These are phyloP conservation scores for Grosmannia serpens DNA, from an alignment of 2,329 filamentous ascomycete genomes.

Conservation along the genomic window DNA sequence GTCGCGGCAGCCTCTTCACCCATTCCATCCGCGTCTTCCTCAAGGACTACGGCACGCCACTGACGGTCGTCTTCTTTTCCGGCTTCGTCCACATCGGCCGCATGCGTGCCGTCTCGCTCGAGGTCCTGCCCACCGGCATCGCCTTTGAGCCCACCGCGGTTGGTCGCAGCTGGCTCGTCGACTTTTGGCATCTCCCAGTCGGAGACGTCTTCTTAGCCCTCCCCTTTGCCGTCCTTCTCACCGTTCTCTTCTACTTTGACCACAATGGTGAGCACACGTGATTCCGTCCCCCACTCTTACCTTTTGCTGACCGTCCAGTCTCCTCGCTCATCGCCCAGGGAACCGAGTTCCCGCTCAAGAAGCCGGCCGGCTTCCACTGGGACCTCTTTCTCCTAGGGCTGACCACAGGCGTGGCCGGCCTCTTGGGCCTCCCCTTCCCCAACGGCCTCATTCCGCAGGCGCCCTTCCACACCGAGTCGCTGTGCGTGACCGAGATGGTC, in stretches of 20 bases:
- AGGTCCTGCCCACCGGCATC: constrained; percentile 61
- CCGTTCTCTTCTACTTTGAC: constrained; percentile 81
- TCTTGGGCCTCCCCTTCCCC: constrained; percentile 68
- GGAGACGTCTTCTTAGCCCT: constrained; percentile 70
- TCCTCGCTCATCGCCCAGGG: constrained; percentile 75
- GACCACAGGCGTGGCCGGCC: constrained; percentile 63
- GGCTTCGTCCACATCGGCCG: constrained; percentile 80
- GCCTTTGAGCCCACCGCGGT: constrained; percentile 66
- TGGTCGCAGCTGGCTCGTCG: constrained; percentile 63
- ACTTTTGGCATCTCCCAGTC: constrained; percentile 67
- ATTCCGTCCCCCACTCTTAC: neutral
- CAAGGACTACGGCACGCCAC: constrained; percentile 78
- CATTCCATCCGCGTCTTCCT: constrained; percentile 70
- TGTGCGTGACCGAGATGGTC: constrained; percentile 55
- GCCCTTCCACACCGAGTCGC: constrained; percentile 68
- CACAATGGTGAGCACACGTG: constrained; percentile 54
- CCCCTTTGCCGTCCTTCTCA: constrained; percentile 76
- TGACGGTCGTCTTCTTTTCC: constrained; percentile 78
- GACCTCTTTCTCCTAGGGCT: constrained; percentile 71
- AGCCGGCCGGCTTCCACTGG: constrained; percentile 79
- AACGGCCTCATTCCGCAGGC: constrained; percentile 78
- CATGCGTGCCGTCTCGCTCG: constrained; percentile 59
- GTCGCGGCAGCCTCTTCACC: constrained; percentile 59
- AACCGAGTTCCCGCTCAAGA: constrained; percentile 68
- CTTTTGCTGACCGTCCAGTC: constrained; percentile 32